phyloP scores from a whole-genome alignment of 495 filamentous ascomycete species.

The Tricharina praecox region DNA sequence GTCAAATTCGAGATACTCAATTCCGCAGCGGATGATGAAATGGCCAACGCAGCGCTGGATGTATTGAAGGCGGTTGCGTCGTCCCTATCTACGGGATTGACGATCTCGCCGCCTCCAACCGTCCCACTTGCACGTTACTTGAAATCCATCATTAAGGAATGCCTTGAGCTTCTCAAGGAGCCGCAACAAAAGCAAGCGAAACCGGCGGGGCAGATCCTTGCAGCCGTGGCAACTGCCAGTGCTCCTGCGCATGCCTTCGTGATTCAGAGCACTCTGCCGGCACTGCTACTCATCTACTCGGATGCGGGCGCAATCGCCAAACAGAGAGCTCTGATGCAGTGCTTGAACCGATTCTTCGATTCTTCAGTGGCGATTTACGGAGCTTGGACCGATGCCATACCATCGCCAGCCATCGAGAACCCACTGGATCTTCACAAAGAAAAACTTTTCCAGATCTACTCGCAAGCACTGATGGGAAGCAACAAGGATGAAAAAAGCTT shows the following conservation, averaged over 20 bases:
- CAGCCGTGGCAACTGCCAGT: conserved; percentile 39
- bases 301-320: conserved; percentile 49
- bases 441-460: conserved; percentile 42
- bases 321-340: conserved; percentile 49
- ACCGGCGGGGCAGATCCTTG: conserved; percentile 47
- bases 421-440: conserved; percentile 43
- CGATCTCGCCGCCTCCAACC: conserved; percentile 30
- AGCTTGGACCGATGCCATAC: conserved; percentile 34
- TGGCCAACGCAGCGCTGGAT: conserved; percentile 44
- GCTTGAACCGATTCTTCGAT: conserved; percentile 40
- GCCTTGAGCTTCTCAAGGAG: conserved; percentile 53
- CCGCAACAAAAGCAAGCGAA: conserved; percentile 64
- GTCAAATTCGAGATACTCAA: conserved; percentile 65
- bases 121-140: conserved; percentile 45
- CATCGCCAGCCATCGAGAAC: conserved; percentile 30
- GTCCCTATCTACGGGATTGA: conserved; percentile 39
- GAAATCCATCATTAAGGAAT: conserved; percentile 48
- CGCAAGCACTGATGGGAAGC: conserved; percentile 43
- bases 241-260: conserved; percentile 38
- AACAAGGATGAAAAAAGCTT: conserved; percentile 51
- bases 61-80: conserved; percentile 39
- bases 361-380: conserved; percentile 43
- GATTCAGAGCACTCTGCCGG: conserved; percentile 40
- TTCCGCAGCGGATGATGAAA: conserved; percentile 47
- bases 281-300: conserved; percentile 46